Evolutionary conservation across 2,329 filamentous ascomycete species (phyloP), one percentile per base, ranked within the genome.

Genomic region (Beauveria varroae): DNA sequence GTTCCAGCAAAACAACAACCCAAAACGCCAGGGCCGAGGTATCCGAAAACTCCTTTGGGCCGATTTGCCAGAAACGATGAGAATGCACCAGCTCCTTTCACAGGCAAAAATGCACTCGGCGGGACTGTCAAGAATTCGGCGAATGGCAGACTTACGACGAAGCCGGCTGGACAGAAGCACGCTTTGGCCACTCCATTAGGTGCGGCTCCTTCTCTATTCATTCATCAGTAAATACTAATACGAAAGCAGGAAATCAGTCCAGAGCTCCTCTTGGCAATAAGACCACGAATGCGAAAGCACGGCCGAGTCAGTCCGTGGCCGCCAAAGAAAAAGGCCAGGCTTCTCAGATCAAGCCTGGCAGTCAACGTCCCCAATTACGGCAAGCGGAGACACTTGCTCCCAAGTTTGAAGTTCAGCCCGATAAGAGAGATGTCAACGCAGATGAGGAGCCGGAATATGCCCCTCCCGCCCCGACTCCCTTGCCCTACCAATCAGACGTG

Each of bases 241-340:
- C 49, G 28, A 8, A 26, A 20, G 53, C 52, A 74, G 74, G 67
- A 14, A 69, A 69, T 30, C 85, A 86, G 63, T 87, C 80, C 63
- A 86, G 93, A 69, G 92, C 93, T 43, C 90, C 91, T 14, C 78
- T 99, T 53, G 93, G 93, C 40, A 88, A 91, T 80, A 99, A 99
- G 76, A 98, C 93, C 1, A 98, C 95, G 57, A 99, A 99, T 74
- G 91, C 90, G 59, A 98, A 96, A 78, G 83, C 87, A 63, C 85
- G 80, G 70, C 81, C 80, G 55, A 82, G 86, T 66, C 86, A 89
- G 65, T 87, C 86, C 4, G 84, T 84, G 7, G 86, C 83, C 34
- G 86, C 83, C 37, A 88, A 86, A 68, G 78, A 77, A 62, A 78
- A 79, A 24, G 79, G 53, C 84, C 86, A 62, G 74, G 88, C 86